Evolutionary conservation across 495 filamentous ascomycete species (phyloP).

Genomic region (Gamarada debralockiae): DNA sequence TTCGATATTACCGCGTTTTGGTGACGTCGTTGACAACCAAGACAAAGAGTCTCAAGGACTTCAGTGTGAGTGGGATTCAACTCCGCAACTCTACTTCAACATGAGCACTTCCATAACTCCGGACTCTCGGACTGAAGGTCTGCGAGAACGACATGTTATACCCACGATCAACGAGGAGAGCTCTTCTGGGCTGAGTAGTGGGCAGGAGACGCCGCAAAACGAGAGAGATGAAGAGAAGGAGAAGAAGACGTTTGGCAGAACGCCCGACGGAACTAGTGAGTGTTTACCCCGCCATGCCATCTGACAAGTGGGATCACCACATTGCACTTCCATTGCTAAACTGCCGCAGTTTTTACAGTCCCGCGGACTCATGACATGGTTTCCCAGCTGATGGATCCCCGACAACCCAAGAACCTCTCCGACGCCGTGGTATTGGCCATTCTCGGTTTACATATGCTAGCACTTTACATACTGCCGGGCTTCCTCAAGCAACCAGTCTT

Average conservation of each 20-base stretch:
- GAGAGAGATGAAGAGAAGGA: conserved; percentile 36
- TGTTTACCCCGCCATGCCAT: conserved; percentile 4
- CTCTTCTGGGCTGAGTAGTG: conserved; percentile 31
- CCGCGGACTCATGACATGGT: conserved; percentile 99
- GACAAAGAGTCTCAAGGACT: conserved; percentile 2
- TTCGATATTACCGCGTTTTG: too few species aligned
- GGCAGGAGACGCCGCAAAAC: conserved; percentile 14
- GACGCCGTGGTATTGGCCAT: conserved; percentile 81
- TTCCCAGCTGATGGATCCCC: conserved; percentile 92
- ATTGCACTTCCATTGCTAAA: conserved; percentile 4
- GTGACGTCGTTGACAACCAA: neutral
- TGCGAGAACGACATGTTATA: conserved; percentile 42
- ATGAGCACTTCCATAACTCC: conserved; percentile 9
- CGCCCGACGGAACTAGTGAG: conserved; percentile 85
- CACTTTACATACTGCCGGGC: conserved; percentile 67
- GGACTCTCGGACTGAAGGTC: conserved; percentile 21
- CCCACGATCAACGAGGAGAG: conserved; percentile 33
- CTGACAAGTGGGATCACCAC: neutral
- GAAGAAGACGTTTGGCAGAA: conserved; percentile 84
- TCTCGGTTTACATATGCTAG: conserved; percentile 66
- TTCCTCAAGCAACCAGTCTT: conserved; percentile 68
- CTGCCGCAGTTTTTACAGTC: conserved; percentile 78
- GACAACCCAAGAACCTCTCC: conserved; percentile 89
- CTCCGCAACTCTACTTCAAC: conserved; percentile 3
- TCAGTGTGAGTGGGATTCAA: conserved; percentile 17